Conservation (phyloP, 176 grass and related monocot species). For the Cenchrus purpureus region DNA sequence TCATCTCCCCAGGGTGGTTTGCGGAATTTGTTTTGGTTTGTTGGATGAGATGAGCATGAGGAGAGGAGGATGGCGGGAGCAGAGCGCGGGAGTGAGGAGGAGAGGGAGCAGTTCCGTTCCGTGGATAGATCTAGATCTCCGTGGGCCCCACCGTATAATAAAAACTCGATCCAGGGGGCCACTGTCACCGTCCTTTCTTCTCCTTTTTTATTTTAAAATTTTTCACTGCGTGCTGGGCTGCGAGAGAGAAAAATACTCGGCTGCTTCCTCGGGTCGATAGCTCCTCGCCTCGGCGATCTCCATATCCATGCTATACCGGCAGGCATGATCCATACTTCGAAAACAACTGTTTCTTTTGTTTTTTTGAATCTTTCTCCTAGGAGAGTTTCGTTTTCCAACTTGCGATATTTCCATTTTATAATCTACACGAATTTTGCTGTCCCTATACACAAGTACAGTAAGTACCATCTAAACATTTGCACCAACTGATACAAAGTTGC, state of each 20-base stretch:
- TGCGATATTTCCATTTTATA: too few relatives aligned
- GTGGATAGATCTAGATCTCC: slow-evolving; percentile 56
- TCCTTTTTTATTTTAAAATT: neutral
- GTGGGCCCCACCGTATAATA: slow-evolving; percentile 38
- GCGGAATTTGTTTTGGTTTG: neutral
- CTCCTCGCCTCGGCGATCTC: neutral
- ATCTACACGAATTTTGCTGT: too few relatives aligned
- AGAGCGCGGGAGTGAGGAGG: neutral
- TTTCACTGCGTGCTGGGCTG: neutral
- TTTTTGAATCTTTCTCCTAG: too few relatives aligned
- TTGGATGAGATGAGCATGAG: neutral
- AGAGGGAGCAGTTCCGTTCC: neutral
- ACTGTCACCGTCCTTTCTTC: neutral
- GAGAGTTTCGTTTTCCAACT: too few relatives aligned
- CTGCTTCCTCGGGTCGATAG: neutral
- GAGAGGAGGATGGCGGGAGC: too few relatives aligned
- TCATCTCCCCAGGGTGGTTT: neutral
- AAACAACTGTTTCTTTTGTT: neutral
- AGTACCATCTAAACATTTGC: too few relatives aligned
- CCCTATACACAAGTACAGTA: too few relatives aligned
- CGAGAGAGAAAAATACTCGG: neutral
- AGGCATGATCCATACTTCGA: neutral
- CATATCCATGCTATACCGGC: neutral
- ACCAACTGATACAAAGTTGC: too few relatives aligned
- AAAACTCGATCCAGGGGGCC: slow-evolving; percentile 21